Conservation (phyloP, 139 green algal species). For the Coelastrella sp. region DNA sequence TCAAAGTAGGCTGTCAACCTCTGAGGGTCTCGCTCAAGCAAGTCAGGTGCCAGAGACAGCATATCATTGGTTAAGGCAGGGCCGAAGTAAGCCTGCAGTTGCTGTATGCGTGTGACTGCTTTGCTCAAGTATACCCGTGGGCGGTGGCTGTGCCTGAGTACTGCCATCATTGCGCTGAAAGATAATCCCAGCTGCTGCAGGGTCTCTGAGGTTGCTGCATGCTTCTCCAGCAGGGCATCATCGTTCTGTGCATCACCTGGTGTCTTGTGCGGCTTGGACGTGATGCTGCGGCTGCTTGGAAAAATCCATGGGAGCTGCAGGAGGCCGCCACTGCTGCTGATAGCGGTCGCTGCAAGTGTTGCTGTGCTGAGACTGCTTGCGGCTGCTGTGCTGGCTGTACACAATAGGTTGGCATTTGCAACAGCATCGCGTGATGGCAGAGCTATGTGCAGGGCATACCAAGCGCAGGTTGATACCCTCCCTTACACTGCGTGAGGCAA, state of each 20-base stretch:
- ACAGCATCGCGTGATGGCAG: neutral
- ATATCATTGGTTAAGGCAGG: neutral
- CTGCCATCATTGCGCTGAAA: neutral
- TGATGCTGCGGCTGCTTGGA: neutral
- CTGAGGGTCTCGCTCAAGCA: neutral
- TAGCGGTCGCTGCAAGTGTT: neutral
- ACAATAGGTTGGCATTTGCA: neutral
- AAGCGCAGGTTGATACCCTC: too few species aligned
- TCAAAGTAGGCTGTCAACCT: neutral
- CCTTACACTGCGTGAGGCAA: too few species aligned
- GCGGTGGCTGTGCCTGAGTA: neutral
- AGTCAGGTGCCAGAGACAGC: neutral
- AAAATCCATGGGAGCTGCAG: neutral
- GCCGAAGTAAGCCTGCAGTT: conserved; percentile 27
- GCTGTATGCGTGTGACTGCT: neutral
- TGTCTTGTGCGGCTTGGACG: neutral
- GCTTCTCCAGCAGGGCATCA: neutral
- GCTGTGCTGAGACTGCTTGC: neutral
- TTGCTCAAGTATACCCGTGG: neutral
- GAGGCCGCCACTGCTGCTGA: neutral
- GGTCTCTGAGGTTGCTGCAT: neutral
- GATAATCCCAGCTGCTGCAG: neutral
- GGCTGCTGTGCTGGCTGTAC: neutral
- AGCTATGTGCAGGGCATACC: too few species aligned
- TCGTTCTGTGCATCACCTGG: neutral